Percentiles rank a stretch among this genome's conserved stretches.
These are phyloP conservation scores for Coemansia reversa DNA, from an alignment of 192 early-diverging fungal species.

Conservation along the genomic window DNA sequence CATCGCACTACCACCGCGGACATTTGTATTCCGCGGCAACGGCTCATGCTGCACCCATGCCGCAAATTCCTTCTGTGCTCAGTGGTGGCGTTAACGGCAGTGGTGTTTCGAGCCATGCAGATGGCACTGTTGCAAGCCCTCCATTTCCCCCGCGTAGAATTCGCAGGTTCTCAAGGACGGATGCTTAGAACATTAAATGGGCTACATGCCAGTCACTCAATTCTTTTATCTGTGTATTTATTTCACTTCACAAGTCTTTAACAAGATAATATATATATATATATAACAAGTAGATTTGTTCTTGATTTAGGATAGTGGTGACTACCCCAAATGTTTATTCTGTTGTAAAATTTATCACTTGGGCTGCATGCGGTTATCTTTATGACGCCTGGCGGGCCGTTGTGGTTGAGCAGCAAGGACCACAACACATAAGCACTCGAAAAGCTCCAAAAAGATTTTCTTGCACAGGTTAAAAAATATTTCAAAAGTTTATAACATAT, in stretches of 20 bases:
- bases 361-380: no score
- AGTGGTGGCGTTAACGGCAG: not conserved
- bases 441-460: no score
- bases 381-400: no score
- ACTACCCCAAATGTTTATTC: not conserved
- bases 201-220: not conserved
- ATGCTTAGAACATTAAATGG: constrained; percentile 3
- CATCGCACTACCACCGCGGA: constrained; percentile 54
- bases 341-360: no score
- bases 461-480: no score
- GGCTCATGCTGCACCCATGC: constrained; percentile 16
- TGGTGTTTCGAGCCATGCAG: not conserved
- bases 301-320: not conserved
- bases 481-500: no score
- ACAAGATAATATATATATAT: not conserved
- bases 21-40: constrained; percentile 34
- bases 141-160: constrained; percentile 29
- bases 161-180: constrained; percentile 33
- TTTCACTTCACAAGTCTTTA: not conserved
- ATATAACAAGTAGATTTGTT: not conserved
- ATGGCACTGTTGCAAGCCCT: constrained; percentile 21
- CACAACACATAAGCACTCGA: no score
- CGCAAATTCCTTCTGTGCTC: constrained; percentile 26
- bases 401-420: no score
- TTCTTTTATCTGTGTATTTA: constrained; percentile 2